phyloP scores from a whole-genome alignment of 139 green algal genomes.

The Nannochloris sp. region DNA sequence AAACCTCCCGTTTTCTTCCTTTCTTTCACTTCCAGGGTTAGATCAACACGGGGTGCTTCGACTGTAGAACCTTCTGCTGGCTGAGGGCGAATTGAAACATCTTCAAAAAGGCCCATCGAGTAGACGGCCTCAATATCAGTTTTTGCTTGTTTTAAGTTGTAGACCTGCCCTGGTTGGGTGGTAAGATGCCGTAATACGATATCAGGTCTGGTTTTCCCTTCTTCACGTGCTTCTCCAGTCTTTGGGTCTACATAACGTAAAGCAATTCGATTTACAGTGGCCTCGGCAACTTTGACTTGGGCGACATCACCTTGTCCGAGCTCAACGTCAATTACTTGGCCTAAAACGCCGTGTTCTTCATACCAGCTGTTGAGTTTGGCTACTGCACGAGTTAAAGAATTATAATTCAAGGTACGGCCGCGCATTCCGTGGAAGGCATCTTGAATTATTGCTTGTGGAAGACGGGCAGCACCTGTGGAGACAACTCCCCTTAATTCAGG shows the following conservation, averaged over 20 bases:
- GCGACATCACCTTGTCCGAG: slow-evolving; percentile 32
- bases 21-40: slow-evolving; percentile 81
- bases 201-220: slow-evolving; percentile 66
- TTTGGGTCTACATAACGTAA: slow-evolving; percentile 73
- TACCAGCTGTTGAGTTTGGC: slow-evolving; percentile 83
- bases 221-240: slow-evolving; percentile 51
- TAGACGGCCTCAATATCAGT: slow-evolving; percentile 87
- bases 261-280: slow-evolving; percentile 55
- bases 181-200: slow-evolving; percentile 75
- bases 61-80: slow-evolving; percentile 64
- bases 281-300: slow-evolving; percentile 57
- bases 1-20: slow-evolving; percentile 78
- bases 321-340: slow-evolving; percentile 69
- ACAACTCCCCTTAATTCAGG: slow-evolving; percentile 67
- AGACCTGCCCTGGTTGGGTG: slow-evolving; percentile 66
- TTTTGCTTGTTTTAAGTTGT: slow-evolving; percentile 64
- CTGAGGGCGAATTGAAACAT: slow-evolving; percentile 81
- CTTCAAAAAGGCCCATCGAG: slow-evolving; percentile 88
- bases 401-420: slow-evolving; percentile 76
- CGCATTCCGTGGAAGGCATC: slow-evolving; percentile 68
- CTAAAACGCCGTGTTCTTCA: slow-evolving; percentile 70
- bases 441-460: slow-evolving; percentile 75
- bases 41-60: slow-evolving; percentile 55
- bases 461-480: slow-evolving; percentile 58
- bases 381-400: slow-evolving; percentile 52